Evolutionary conservation across 1,284 basidiomycete species (phyloP), one percentile per base, ranked within the genome.

Genomic region (Moesziomyces parantarcticus): DNA sequence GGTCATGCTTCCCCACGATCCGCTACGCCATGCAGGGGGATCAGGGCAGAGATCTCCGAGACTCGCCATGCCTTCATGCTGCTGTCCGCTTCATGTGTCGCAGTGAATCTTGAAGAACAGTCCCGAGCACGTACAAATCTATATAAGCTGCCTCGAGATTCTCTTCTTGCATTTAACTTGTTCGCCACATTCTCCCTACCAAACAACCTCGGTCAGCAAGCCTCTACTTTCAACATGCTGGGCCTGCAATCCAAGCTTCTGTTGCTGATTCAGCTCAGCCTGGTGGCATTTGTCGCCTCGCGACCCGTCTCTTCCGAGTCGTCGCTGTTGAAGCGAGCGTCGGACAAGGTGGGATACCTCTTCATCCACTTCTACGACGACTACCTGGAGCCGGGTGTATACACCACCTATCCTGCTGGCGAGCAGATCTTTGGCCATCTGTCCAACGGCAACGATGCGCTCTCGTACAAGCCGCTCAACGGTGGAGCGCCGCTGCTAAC

Each of bases 361-460:
- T 46, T 66, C 46, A 51, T 61, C 43, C 63, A 66, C 52, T 66
- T 66, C 16, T 61, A 66, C 48, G 57, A 59, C 50, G 32, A 66
- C 43, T 59, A 61, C 40, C 16, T 18, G 10, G 20, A 23, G 11
- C 61, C 61, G 2, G 61, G 61, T 11, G 48, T 29, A 18, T 64
- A 64, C 49, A 47, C 52, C 16, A 64, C 61, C 34, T 64, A 64
- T 29, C 61, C 61, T 9, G 61, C 61, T 2, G 61, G 61, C 4
- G 63, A 66, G 50, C 63, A 66, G 45, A 47, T 66, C 23, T 66
- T 60, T 23, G 57, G 57, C 32, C 63, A 66, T 22, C 20, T 66
- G 20, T 48, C 45, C 25, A 51, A 60, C 29, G 55, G 55, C 47
- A 66, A 66, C 46, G 32, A 58, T 44, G 57, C 60, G 10, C 50